Percentiles rank a stretch among this genome's conserved stretches.
phyloP scores from a whole-genome alignment of 2,329 filamentous ascomycete genomes.

The Talaromyces pinophilus region DNA sequence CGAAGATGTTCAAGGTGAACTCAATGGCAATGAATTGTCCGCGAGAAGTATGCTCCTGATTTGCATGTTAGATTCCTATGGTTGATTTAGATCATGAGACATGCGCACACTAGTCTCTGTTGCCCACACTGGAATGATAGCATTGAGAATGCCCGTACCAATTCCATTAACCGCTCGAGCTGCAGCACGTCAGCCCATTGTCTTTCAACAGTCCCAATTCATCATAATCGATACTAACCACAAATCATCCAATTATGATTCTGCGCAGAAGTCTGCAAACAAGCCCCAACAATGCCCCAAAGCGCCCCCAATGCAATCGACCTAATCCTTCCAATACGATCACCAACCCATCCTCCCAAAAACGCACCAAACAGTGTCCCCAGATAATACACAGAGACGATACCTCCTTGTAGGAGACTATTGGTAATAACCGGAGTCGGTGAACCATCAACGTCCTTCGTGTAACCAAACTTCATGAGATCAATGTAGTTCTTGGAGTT shows the following conservation, averaged over 20 bases:
- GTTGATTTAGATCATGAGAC: background rate
- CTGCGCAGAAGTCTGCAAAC: constrained; percentile 65
- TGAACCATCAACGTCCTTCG: constrained; percentile 48
- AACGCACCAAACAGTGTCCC: constrained; percentile 66
- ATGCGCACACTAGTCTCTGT: constrained; percentile 56
- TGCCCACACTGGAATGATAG: constrained; percentile 71
- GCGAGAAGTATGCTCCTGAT: constrained; percentile 63
- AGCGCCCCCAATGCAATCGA: constrained; percentile 62
- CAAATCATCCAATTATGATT: constrained; percentile 71
- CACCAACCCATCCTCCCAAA: constrained; percentile 64
- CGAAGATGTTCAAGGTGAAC: constrained; percentile 72
- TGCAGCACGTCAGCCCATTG: constrained; percentile 25
- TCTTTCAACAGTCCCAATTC: too few species aligned
- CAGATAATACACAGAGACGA: constrained; percentile 60
- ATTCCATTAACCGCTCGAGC: constrained; percentile 64
- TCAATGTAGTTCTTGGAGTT: constrained; percentile 64
- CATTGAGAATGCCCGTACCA: constrained; percentile 69
- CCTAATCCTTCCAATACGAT: constrained; percentile 62
- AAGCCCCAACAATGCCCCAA: constrained; percentile 63
- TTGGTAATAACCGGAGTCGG: constrained; percentile 58
- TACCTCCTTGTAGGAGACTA: constrained; percentile 63
- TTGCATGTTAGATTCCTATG: background rate
- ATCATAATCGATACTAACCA: constrained; percentile 44
- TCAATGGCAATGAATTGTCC: constrained; percentile 71
- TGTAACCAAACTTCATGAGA: constrained; percentile 65